phyloP scores from a whole-genome alignment of 1,284 basidiomycete species.

The Irpex rosettiformis region DNA sequence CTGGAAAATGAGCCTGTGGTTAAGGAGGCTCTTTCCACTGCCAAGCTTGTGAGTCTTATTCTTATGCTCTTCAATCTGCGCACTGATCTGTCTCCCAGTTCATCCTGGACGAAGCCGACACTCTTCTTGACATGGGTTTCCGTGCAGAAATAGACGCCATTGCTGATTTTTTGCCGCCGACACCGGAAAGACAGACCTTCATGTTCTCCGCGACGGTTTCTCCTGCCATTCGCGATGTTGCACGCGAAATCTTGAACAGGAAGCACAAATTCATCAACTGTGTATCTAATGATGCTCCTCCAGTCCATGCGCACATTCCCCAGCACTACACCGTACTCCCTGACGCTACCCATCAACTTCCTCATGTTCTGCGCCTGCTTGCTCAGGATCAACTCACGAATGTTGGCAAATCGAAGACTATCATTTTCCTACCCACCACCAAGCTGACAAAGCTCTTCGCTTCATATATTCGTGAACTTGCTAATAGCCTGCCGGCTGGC shows the following conservation, averaged over 20 bases:
- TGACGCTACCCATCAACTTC: conserved; percentile 66
- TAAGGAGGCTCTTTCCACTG: conserved; percentile 46
- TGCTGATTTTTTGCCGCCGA: conserved; percentile 60
- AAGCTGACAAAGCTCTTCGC: conserved; percentile 81
- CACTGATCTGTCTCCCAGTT: conserved; percentile 46
- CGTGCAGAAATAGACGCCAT: conserved; percentile 85
- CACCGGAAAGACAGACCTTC: conserved; percentile 81
- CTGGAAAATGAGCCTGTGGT: conserved; percentile 63
- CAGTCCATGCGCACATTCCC: conserved; percentile 77
- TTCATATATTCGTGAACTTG: conserved; percentile 56
- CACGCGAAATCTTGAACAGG: conserved; percentile 44
- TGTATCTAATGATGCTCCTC: conserved; percentile 46
- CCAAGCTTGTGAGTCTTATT: conserved; percentile 51
- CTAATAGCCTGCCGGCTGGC: conserved; percentile 44
- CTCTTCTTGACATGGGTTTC: conserved; percentile 96
- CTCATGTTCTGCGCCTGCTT: conserved; percentile 78
- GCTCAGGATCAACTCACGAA: conserved; percentile 87
- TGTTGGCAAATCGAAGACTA: conserved; percentile 69
- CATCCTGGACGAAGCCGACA: conserved; percentile 95
- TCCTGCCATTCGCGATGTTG: conserved; percentile 60
- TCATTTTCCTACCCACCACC: conserved; percentile 91
- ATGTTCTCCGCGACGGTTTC: conserved; percentile 91
- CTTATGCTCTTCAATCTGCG: conserved; percentile 3
- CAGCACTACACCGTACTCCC: conserved; percentile 83
- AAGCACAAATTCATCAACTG: conserved; percentile 68